Evolutionary conservation across 169 alveolate genomes (phyloP), one percentile per base, ranked within the genome.

Genomic region (Plasmodium yoelii): DNA sequence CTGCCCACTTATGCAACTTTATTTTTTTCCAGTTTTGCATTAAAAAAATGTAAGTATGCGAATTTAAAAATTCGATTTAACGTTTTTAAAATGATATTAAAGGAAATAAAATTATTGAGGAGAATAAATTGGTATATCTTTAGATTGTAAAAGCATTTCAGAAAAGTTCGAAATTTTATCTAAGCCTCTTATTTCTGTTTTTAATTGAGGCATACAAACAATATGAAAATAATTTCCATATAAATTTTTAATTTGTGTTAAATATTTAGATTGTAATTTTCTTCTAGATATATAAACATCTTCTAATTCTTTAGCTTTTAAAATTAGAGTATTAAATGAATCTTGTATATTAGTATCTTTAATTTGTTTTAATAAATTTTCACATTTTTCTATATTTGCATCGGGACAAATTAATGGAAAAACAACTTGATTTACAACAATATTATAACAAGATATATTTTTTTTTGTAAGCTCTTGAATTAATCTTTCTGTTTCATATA

Each of bases 401-500:
- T 24, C 13, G 1, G 69, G 56, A 59, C 61, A 82, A 61, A 90
- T 96, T 42, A 97, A 96, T 51, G 98, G 99, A 75, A 97, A 97
- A 74, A 98, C 94, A 5, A 99, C 99, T 91, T 99, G 98, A 92
- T 98, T 99, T 22, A 99, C 98, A 53, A 99, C 98, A 47, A 99
- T 97, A 91, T 98, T 97, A 51, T 98, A 96, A 77, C 99, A 97
- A 91, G 98, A 99, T 56, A 99, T 98, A 51, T 97, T 95, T 64
- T 94, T 96, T 93, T 96, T 98, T 12, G 99, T 98, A 34, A 99
- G 94, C 55, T 98, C 99, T 60, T 97, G 99, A 15, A 98, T 97
- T 63, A 99, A 92, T 80, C 99, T 91, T 88, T 99, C 99, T 28
- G 99, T 99, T 93, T 99, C 99, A 92, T 98, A 99, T 19, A 99